These are phyloP conservation scores for Populus deltoides DNA, from an alignment of 345 rosid species.

Conservation along the genomic window DNA sequence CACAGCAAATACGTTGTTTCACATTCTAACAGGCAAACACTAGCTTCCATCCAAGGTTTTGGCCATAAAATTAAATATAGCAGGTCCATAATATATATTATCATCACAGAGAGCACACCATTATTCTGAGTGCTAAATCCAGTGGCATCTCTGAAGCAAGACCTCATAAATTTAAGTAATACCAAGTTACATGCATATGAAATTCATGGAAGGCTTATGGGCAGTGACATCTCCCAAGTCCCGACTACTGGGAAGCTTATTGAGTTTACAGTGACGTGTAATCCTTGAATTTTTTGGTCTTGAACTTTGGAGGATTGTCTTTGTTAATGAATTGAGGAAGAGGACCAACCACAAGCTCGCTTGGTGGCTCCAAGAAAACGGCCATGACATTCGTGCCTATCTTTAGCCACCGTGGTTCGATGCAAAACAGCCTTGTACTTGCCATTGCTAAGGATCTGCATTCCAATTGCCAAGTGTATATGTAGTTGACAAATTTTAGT, in stretches of 20 bases:
- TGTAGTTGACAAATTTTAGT: too few species aligned
- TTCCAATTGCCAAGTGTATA: not conserved
- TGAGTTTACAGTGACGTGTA: constrained; percentile 70
- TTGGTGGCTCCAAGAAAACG: constrained; percentile 85
- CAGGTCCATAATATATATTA: too few species aligned
- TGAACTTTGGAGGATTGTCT: constrained; percentile 51
- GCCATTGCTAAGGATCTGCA: constrained; percentile 81
- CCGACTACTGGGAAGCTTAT: constrained; percentile 53
- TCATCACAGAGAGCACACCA: too few species aligned
- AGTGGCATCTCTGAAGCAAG: not conserved
- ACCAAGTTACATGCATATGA: too few species aligned
- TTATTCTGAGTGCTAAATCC: too few species aligned
- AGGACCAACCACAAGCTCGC: constrained; percentile 62
- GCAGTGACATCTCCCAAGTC: too few species aligned
- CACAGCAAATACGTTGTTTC: too few species aligned
- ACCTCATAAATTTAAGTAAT: not conserved
- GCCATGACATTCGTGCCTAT: constrained; percentile 93
- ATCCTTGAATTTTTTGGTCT: constrained; percentile 62
- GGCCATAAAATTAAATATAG: too few species aligned
- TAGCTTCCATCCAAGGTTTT: too few species aligned
- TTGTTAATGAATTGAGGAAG: constrained; percentile 49
- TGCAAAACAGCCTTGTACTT: constrained; percentile 65
- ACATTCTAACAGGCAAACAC: too few species aligned
- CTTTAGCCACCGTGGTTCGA: constrained; percentile 65
- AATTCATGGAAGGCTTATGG: not conserved